phyloP scores from a whole-genome alignment of 345 rosid genomes.

The Ailanthus altissimus region DNA sequence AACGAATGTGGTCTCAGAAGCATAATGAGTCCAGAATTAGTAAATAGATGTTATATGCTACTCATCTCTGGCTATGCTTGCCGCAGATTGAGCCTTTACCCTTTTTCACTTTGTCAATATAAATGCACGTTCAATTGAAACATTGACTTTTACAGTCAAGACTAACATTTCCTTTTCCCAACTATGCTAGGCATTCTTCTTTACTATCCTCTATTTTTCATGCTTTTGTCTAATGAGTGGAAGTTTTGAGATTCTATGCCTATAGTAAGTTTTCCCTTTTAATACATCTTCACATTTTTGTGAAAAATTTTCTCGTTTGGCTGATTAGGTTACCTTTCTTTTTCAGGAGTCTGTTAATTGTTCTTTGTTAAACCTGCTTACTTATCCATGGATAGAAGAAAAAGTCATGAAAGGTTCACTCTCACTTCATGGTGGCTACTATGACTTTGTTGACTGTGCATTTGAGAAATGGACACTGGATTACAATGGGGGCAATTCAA shows the following conservation, averaged over 20 bases:
- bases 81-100: too few species aligned
- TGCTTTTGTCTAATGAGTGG: neutral
- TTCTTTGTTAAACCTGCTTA: slow-evolving; percentile 72
- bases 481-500: slow-evolving; percentile 44
- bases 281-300: neutral
- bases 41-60: neutral
- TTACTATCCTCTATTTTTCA: neutral
- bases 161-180: too few species aligned
- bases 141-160: neutral
- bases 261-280: neutral
- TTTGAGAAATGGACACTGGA: slow-evolving; percentile 98
- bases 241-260: neutral
- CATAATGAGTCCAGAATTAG: neutral
- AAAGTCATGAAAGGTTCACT: slow-evolving; percentile 59
- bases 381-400: slow-evolving; percentile 95
- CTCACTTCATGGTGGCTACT: slow-evolving; percentile 88
- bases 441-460: slow-evolving; percentile 73
- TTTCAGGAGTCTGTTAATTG: slow-evolving; percentile 71
- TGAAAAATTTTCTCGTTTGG: neutral
- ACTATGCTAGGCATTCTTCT: neutral
- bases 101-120: neutral
- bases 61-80: neutral
- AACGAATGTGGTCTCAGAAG: neutral
- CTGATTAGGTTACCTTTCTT: neutral
- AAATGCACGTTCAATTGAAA: neutral